Base-by-base conservation (phyloP, 345 rosid species). In the Boechera stricta region DNA sequence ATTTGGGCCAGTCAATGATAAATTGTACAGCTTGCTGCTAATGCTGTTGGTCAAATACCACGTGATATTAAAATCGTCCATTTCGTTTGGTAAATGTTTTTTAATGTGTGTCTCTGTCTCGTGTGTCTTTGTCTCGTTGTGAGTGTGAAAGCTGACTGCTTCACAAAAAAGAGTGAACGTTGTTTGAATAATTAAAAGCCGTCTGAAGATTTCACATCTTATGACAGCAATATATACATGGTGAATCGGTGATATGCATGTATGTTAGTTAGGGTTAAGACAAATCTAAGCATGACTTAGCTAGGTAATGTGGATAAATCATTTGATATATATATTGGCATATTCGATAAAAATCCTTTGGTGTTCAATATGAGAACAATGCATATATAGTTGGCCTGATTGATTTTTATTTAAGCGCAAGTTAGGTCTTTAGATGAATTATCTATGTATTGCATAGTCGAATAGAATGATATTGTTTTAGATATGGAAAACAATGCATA, bases 121-220 rank as follows among this genome's bases (percentile, higher is more conserved):
- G 38, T 74, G 77, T 52, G 65, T 58, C 73, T 57, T 67, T 67
- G 79, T 75, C 67, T 75, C 52, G 52, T 67, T 31, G 51, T 36
- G 52, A 57, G 63, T 67, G 73, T 67, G 67, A 48, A 47, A 75
- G 59, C 24, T 67, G 32, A 13, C 59, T 45, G 38, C 10, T 65
- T 74, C 18, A 28, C 32, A 36, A 5, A 74, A 26, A 7, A 26
- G 6, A 1, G 48, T 55, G 18, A 44, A 44, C 4, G 63, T 65
- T 74, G 0, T 31, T 64, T 55, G 65, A 73, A 16, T 62, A 52
- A 29, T 49, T 24, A 10, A 26, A 61, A 15, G 39, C 42, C 12
- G 4, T n/a, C 11, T 32, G 51, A 51, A 42, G 11, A 73, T 73
- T 44, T 10, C 48, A 54, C 31, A 41, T 31, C 16, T 64, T 42